Base-by-base conservation (phyloP, 2,329 filamentous ascomycete genomes). In the Teratosphaeria epicoccoides region DNA sequence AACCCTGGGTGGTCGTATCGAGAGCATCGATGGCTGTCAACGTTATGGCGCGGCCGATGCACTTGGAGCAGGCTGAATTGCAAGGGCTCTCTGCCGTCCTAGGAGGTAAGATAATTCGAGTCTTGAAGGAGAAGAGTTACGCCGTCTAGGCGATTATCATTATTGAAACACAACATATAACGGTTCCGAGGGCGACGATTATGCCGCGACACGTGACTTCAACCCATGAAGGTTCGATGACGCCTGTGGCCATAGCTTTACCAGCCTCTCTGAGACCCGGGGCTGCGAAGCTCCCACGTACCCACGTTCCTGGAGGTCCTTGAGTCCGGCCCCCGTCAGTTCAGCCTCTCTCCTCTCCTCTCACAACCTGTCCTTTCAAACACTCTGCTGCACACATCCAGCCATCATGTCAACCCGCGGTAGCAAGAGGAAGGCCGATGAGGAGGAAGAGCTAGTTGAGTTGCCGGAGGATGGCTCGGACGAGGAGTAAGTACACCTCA, bases 341-440 rank as follows among this genome's bases (percentile, higher is more conserved):
- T 23, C 37, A 25, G 22, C 22, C 37, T 20, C 47, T 37, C 47
- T 43, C 28, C 22, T 24, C 28, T 28, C 40, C 25, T 45, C 24
- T 50, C 49, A 33, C 14, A 14, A 12, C 26, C 12, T 25, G 6
- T 24, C 23, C 11, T 24, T 50, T 9, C 14, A 17, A 24, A n/a
- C 23, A 14, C 37, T 6, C 17, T 49, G 6, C 37, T 11, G 46
- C 25, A 4, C 17, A 45, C 22, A 12, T 10, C 14, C 5, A 14
- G 10, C 24, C 33, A 47, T 20, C n/a, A 52, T 52, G 50, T 29
- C 50, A n/a, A 52, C 50, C 11, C 45, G 50, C n/a, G 50, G 50
- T 23, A 49, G 46, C 33, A 52, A 52, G 29, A 24, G 50, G 7
- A 52, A 52, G 50, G 50, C 50, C 46, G 50, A 46, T 20, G 44